These are phyloP conservation scores for Salix viminalis DNA, from an alignment of 345 rosid species.

Conservation along the genomic window DNA sequence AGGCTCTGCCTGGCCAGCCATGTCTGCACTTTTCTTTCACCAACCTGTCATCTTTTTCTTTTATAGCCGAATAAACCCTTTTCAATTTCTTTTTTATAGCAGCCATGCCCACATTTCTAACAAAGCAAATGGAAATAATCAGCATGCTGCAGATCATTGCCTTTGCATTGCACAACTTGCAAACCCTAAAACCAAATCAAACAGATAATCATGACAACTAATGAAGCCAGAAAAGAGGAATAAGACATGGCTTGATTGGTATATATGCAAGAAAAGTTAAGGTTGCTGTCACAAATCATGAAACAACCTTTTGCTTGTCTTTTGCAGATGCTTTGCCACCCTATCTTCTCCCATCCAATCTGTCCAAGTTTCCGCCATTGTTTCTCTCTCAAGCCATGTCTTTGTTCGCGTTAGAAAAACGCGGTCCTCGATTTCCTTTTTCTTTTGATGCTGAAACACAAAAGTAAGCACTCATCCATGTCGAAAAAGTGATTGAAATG, in stretches of 20 bases:
- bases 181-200: not conserved
- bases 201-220: not conserved
- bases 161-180: not conserved
- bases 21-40: constrained; percentile 4
- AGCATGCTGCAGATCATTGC: not conserved
- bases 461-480: constrained; percentile 27
- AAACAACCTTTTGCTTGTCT: constrained; percentile 19
- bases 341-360: constrained; percentile 12
- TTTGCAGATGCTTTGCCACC: constrained; percentile 24
- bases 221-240: not conserved
- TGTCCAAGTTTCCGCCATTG: constrained; percentile 1
- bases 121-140: not conserved
- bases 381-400: not conserved
- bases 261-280: constrained; percentile 7
- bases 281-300: constrained; percentile 6
- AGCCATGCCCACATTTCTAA: too few species aligned
- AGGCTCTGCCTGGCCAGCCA: constrained; percentile 9
- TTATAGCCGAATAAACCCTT: not conserved
- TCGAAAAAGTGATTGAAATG: constrained; percentile 15
- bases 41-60: not conserved
- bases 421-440: constrained; percentile 21
- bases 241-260: constrained; percentile 1
- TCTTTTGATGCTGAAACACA: constrained; percentile 2
- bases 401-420: constrained; percentile 22
- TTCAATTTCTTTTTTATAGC: too few species aligned